Conservation (phyloP, 805 yeast species). For the Saccharomycopsis malanga region DNA sequence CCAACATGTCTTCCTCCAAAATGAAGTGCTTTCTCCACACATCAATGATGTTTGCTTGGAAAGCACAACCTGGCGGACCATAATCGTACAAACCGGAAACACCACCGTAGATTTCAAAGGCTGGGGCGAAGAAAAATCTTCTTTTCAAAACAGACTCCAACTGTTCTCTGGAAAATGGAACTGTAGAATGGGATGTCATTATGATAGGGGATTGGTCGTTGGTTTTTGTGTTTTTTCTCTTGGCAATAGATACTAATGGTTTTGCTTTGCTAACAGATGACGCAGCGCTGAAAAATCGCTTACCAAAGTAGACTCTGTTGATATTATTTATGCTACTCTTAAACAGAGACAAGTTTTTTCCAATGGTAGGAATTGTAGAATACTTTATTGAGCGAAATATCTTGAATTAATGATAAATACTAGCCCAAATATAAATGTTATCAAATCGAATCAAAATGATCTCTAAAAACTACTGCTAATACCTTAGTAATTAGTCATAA, state of each 20-base stretch:
- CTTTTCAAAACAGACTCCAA: constrained; percentile 89
- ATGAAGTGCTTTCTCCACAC: constrained; percentile 97
- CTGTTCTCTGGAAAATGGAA: constrained; percentile 66
- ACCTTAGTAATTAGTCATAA: no score
- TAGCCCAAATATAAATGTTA: no score
- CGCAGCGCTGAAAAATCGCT: neutral
- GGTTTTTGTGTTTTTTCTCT: neutral
- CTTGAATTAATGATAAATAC: no score
- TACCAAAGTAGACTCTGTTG: no score
- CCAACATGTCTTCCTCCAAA: constrained; percentile 97
- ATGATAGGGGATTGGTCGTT: constrained; percentile 1
- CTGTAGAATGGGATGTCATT: constrained; percentile 14
- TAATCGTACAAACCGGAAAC: constrained; percentile 96
- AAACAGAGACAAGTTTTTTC: no score
- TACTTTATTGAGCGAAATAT: no score
- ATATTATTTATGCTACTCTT: no score
- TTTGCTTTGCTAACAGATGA: neutral
- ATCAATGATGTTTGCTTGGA: constrained; percentile 93
- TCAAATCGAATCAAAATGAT: no score
- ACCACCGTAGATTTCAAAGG: constrained; percentile 97
- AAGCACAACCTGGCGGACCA: constrained; percentile 99
- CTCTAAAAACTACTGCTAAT: no score
- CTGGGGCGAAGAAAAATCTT: constrained; percentile 95
- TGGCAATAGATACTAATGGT: no score
- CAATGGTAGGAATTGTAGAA: no score